Conservation (phyloP, 2,329 filamentous ascomycete genomes). For the Penicillium sp. region DNA sequence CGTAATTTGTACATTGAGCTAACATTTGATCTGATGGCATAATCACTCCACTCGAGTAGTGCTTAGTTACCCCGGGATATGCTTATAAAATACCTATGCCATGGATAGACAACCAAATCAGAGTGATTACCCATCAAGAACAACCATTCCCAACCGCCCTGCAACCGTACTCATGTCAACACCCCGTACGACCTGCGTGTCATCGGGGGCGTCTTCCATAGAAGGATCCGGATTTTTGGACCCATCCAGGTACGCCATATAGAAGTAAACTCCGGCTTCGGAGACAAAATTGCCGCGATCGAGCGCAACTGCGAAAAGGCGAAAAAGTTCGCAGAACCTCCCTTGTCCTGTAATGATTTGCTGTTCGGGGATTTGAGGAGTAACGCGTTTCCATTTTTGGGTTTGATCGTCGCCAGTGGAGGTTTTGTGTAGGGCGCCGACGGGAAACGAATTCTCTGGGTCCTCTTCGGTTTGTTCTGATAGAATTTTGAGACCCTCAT, state of each 20-base stretch:
- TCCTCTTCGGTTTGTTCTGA: not conserved
- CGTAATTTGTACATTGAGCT: too few species aligned
- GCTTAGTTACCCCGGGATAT: too few species aligned
- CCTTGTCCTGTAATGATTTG: too few species aligned
- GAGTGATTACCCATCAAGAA: not conserved
- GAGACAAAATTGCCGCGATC: slow-evolving; percentile 14
- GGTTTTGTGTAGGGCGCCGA: slow-evolving; percentile 15
- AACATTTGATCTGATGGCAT: too few species aligned
- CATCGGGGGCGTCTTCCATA: not conserved
- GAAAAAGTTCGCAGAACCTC: not conserved
- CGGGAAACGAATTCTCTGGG: not conserved
- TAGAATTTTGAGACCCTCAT: slow-evolving; percentile 2
- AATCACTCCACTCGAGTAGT: too few species aligned
- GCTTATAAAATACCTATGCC: too few species aligned
- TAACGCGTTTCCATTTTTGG: not conserved
- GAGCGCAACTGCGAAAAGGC: slow-evolving; percentile 15
- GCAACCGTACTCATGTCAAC: not conserved
- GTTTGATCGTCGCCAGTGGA: not conserved
- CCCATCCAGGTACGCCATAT: not conserved
- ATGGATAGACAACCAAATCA: too few species aligned
- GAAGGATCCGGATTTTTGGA: not conserved
- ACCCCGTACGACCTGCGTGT: not conserved
- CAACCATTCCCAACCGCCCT: not conserved
- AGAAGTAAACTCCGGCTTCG: slow-evolving; percentile 17
- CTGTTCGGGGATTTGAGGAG: not conserved